Percentiles rank a stretch among this genome's conserved stretches.
Evolutionary conservation across 148 eudicot genomes (phyloP).

Genomic region (Nyssa sinensis): DNA sequence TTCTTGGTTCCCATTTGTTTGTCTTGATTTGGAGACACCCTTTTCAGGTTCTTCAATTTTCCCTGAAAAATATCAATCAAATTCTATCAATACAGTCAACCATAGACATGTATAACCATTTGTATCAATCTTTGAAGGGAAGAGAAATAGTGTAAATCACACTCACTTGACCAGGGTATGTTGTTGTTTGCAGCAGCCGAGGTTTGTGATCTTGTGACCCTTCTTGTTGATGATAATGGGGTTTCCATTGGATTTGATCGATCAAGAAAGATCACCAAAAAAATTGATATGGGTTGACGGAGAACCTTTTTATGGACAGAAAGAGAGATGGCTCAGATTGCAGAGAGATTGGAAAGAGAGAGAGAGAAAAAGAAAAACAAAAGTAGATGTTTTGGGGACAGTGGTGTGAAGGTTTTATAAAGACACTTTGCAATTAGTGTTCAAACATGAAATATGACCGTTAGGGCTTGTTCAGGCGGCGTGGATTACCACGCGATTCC

Average conservation of each 20-base stretch:
- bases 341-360: not conserved
- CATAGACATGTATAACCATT: not conserved
- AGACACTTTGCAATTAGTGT: not conserved
- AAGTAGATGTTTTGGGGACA: not conserved
- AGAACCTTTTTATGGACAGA: not conserved
- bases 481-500: not conserved
- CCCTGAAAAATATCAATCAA: slow-evolving; percentile 32
- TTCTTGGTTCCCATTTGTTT: slow-evolving; percentile 26
- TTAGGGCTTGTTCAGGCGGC: slow-evolving; percentile 26
- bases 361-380: not conserved
- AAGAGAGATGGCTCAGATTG: not conserved
- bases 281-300: not conserved
- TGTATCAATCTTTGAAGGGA: not conserved
- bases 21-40: slow-evolving; percentile 32
- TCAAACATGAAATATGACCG: slow-evolving; percentile 31
- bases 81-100: too few relatives aligned
- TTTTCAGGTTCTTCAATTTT: slow-evolving; percentile 56
- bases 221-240: slow-evolving; percentile 71
- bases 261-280: not conserved
- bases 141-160: not conserved
- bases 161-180: slow-evolving; percentile 10
- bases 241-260: slow-evolving; percentile 57
- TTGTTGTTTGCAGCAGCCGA: slow-evolving; percentile 28
- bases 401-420: slow-evolving; percentile 18
- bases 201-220: slow-evolving; percentile 67